A percentile compares a stretch with the other conserved stretches of the same genome.
phyloP scores from a whole-genome alignment of 495 filamentous ascomycete genomes.

The Trichoderma orchidacearum region DNA sequence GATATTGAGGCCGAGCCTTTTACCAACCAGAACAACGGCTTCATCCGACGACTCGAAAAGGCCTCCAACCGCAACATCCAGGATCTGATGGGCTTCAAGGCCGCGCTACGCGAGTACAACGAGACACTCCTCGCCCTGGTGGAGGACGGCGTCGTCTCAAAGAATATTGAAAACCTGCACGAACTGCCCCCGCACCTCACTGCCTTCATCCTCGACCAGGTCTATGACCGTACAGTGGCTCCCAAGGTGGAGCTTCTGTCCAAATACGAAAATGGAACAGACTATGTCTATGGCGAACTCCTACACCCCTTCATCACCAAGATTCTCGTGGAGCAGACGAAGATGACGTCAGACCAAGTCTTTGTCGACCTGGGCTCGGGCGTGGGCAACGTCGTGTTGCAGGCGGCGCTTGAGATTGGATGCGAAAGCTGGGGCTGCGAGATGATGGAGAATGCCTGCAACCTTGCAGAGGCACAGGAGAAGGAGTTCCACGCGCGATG shows the following conservation, averaged over 20 bases:
- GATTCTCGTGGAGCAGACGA: slow-evolving; percentile 61
- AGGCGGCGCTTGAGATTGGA: slow-evolving; percentile 85
- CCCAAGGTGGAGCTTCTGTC: slow-evolving; percentile 69
- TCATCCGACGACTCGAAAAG: slow-evolving; percentile 57
- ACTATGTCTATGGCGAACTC: slow-evolving; percentile 91
- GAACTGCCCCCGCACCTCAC: slow-evolving; percentile 55
- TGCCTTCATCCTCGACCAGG: slow-evolving; percentile 72
- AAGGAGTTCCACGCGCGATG: slow-evolving; percentile 76
- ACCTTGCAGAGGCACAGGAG: slow-evolving; percentile 73
- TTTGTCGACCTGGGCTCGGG: slow-evolving; percentile 94
- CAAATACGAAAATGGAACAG: slow-evolving; percentile 72
- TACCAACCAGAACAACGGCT: slow-evolving; percentile 57
- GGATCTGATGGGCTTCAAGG: slow-evolving; percentile 53
- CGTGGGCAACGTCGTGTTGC: slow-evolving; percentile 88
- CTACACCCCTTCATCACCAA: slow-evolving; percentile 68
- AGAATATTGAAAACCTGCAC: slow-evolving; percentile 50
- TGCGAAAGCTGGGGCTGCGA: slow-evolving; percentile 96
- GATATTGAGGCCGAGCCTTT: slow-evolving; percentile 49
- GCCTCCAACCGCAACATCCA: slow-evolving; percentile 46
- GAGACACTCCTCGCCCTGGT: slow-evolving; percentile 42
- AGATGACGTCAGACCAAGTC: slow-evolving; percentile 62
- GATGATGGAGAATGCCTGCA: slow-evolving; percentile 78
- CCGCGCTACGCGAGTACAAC: slow-evolving; percentile 66
- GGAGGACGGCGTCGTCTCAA: slow-evolving; percentile 50
- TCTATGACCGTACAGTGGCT: slow-evolving; percentile 84